phyloP scores from a whole-genome alignment of 495 filamentous ascomycete genomes.

The Lophiostoma macrostomum region DNA sequence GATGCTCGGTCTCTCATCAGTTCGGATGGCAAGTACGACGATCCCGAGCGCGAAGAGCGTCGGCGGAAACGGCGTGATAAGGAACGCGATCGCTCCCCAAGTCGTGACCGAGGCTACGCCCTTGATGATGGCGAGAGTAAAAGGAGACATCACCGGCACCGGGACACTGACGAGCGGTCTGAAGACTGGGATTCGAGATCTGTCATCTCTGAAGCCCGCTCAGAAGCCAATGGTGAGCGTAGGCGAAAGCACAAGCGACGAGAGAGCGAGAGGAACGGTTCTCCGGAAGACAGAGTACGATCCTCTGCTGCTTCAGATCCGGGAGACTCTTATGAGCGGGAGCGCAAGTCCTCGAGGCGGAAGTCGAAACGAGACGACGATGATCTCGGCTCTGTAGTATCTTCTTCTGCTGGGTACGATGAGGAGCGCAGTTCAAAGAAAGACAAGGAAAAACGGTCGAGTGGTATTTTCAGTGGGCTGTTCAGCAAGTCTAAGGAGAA shows the following conservation, averaged over 20 bases:
- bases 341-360: slow-evolving; percentile 23
- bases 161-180: slow-evolving; percentile 22
- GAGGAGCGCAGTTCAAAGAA: slow-evolving; percentile 30
- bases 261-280: slow-evolving; percentile 28
- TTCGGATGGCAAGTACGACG: slow-evolving; percentile 8
- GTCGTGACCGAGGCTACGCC: slow-evolving; percentile 22
- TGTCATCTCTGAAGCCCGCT: slow-evolving; percentile 27
- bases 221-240: slow-evolving; percentile 30
- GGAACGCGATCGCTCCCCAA: slow-evolving; percentile 14
- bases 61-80: slow-evolving; percentile 7
- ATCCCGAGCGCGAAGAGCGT: slow-evolving; percentile 8
- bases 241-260: slow-evolving; percentile 25
- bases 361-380: slow-evolving; percentile 34
- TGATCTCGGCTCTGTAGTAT: slow-evolving; percentile 38
- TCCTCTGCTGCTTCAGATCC: slow-evolving; percentile 39
- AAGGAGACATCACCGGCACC: slow-evolving; percentile 25
- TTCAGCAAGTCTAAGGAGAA: slow-evolving; percentile 38
- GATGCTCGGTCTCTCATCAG: slow-evolving; percentile 2
- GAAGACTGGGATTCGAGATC: slow-evolving; percentile 30
- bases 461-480: slow-evolving; percentile 42
- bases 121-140: slow-evolving; percentile 22
- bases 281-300: slow-evolving; percentile 23
- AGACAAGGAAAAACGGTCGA: slow-evolving; percentile 41
- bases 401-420: slow-evolving; percentile 35
- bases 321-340: slow-evolving; percentile 33